Conservation (phyloP, 306 rosid genomes). For the Cucumis sativus region DNA sequence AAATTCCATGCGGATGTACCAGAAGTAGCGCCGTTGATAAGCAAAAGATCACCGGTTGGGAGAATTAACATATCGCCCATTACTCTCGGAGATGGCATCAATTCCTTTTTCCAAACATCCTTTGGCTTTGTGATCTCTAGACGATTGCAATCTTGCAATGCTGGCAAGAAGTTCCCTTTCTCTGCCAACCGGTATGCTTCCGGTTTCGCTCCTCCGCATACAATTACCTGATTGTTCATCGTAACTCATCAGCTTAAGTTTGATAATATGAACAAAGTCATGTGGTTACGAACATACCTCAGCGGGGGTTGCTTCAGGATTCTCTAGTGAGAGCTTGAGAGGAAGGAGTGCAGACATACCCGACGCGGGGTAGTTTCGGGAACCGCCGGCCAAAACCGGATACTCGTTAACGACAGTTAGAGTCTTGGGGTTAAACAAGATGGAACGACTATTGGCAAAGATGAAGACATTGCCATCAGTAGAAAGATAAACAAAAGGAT, state of each 20-base stretch:
- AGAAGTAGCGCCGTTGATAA: conserved; percentile 55
- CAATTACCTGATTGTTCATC: conserved; percentile 17
- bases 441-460: conserved; percentile 68
- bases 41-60: conserved; percentile 56
- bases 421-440: conserved; percentile 37
- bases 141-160: conserved; percentile 47
- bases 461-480: conserved; percentile 66
- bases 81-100: conserved; percentile 57
- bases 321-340: conserved; percentile 16
- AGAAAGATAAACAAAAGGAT: conserved; percentile 57
- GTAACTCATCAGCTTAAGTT: neutral
- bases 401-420: conserved; percentile 32
- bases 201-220: conserved; percentile 62
- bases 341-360: conserved; percentile 77
- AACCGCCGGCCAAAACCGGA: conserved; percentile 44
- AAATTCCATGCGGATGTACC: conserved; percentile 76
- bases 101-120: conserved; percentile 38
- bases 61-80: conserved; percentile 67
- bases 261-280: too few species aligned
- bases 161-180: conserved; percentile 17
- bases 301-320: neutral
- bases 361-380: conserved; percentile 81
- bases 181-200: conserved; percentile 33
- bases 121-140: conserved; percentile 32
- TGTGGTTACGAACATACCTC: conserved; percentile 14